Evolutionary conservation across 192 early-diverging fungal species (phyloP).

Genomic region (Piromyces finnis): DNA sequence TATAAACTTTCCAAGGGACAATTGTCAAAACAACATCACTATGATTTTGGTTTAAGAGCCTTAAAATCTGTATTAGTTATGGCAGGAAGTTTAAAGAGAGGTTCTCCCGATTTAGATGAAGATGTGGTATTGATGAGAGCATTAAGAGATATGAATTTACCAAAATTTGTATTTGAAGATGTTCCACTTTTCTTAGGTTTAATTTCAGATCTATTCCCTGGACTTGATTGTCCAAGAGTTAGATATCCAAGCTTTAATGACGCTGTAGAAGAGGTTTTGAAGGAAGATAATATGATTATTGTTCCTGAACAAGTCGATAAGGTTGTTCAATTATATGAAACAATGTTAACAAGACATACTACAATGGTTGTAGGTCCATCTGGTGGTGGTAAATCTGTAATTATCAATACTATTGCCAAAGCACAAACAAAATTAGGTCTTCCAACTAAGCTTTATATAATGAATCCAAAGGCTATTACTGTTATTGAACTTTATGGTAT

Average conservation of each 20-base stretch:
- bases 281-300: slow-evolving; percentile 27
- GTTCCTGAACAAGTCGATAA: slow-evolving; percentile 44
- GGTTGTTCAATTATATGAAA: slow-evolving; percentile 41
- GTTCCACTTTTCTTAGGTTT: slow-evolving; percentile 38
- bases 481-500: slow-evolving; percentile 40
- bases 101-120: slow-evolving; percentile 35
- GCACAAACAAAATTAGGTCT: slow-evolving; percentile 40
- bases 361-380: slow-evolving; percentile 39
- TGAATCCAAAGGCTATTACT: slow-evolving; percentile 41
- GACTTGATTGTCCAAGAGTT: slow-evolving; percentile 40
- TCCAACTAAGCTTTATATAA: slow-evolving; percentile 29
- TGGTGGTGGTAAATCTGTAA: slow-evolving; percentile 38
- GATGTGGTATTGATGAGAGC: slow-evolving; percentile 43
- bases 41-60: slow-evolving; percentile 38
- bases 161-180: slow-evolving; percentile 46
- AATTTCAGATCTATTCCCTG: slow-evolving; percentile 36
- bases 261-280: slow-evolving; percentile 34
- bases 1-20: slow-evolving; percentile 41
- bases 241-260: slow-evolving; percentile 44
- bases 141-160: slow-evolving; percentile 40
- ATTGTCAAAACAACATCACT: slow-evolving; percentile 40
- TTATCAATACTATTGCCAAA: slow-evolving; percentile 35
- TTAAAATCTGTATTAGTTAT: slow-evolving; percentile 40
- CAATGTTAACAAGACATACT: slow-evolving; percentile 40
- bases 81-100: slow-evolving; percentile 38